Conservation (phyloP, 2,329 filamentous ascomycete genomes). For the Metarhizium anisopliae region DNA sequence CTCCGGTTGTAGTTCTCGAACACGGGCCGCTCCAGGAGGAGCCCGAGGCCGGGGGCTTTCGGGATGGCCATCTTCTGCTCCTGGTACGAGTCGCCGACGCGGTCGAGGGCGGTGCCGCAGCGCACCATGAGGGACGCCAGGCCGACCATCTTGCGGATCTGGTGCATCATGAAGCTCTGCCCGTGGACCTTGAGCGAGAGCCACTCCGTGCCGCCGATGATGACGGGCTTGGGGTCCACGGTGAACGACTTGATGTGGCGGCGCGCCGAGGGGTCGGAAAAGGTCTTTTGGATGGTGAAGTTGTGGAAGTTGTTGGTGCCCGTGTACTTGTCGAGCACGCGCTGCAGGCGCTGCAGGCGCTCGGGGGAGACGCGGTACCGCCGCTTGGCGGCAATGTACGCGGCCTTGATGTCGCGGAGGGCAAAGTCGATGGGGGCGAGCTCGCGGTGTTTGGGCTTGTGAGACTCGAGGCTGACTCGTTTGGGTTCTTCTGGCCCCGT, state of each 20-base stretch:
- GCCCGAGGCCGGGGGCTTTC: constrained; percentile 81
- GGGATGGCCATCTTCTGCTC: constrained; percentile 73
- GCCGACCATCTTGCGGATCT: constrained; percentile 98
- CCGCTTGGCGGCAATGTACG: constrained; percentile 75
- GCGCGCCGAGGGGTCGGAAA: constrained; percentile 74
- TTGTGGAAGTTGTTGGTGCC: constrained; percentile 95
- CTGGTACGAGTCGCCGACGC: constrained; percentile 68
- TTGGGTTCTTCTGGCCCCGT: constrained; percentile 10
- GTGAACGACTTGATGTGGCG: constrained; percentile 89
- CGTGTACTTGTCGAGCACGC: constrained; percentile 63
- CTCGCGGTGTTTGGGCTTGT: constrained; percentile 32
- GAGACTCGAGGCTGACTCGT: constrained; percentile 17
- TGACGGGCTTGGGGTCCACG: constrained; percentile 64
- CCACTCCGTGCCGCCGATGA: constrained; percentile 92
- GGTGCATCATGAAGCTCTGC: constrained; percentile 99
- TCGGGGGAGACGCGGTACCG: constrained; percentile 68
- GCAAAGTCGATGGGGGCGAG: constrained; percentile 50
- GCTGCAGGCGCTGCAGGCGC: constrained; percentile 68
- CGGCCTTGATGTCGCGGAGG: constrained; percentile 66
- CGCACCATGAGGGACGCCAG: constrained; percentile 81
- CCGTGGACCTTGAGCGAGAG: constrained; percentile 92
- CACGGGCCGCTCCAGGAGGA: constrained; percentile 83
- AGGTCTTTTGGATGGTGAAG: constrained; percentile 86
- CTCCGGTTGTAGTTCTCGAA: constrained; percentile 83
- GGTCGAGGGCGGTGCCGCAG: constrained; percentile 64